Evolutionary conservation across 2,329 filamentous ascomycete genomes (phyloP).

Genomic region (Pestalotiopsis sp.): DNA sequence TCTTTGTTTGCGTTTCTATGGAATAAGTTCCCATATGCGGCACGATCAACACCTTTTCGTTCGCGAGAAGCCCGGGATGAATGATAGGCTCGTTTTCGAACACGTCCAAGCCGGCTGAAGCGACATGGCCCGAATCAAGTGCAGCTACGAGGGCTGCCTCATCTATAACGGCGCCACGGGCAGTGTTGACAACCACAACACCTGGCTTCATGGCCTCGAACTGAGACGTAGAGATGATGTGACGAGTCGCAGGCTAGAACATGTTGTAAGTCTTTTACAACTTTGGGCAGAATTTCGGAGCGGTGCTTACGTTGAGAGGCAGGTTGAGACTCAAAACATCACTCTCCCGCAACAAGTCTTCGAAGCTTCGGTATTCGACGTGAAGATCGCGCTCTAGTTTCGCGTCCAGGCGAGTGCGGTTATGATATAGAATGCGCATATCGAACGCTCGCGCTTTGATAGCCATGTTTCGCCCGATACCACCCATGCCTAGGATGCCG

Average conservation of each 20-base stretch:
- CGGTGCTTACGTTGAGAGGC: slow-evolving; percentile 70
- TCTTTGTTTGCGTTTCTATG: slow-evolving; percentile 61
- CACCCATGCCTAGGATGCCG: slow-evolving; percentile 83
- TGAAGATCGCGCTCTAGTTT: slow-evolving; percentile 53
- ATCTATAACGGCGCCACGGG: slow-evolving; percentile 79
- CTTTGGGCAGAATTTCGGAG: background rate
- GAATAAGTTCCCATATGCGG: slow-evolving; percentile 90
- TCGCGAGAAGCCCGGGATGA: slow-evolving; percentile 69
- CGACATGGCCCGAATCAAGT: slow-evolving; percentile 68
- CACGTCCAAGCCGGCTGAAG: slow-evolving; percentile 74
- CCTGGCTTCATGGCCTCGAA: slow-evolving; percentile 78
- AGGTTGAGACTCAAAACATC: slow-evolving; percentile 81
- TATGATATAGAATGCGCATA: slow-evolving; percentile 75
- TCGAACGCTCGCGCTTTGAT: slow-evolving; percentile 73
- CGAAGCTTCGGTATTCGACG: slow-evolving; percentile 71
- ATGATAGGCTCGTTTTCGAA: slow-evolving; percentile 80
- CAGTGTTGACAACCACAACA: slow-evolving; percentile 79
- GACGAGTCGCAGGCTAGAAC: slow-evolving; percentile 59
- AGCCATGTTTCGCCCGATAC: slow-evolving; percentile 77
- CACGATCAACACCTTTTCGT: slow-evolving; percentile 71
- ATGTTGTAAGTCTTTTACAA: background rate
- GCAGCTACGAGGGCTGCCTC: slow-evolving; percentile 77
- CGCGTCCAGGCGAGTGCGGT: slow-evolving; percentile 60
- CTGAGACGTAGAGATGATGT: slow-evolving; percentile 71
- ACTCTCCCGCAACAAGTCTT: slow-evolving; percentile 66